These are phyloP conservation scores for Fagopyrum esculentum DNA, from an alignment of 148 eudicot genomes.

Conservation along the genomic window DNA sequence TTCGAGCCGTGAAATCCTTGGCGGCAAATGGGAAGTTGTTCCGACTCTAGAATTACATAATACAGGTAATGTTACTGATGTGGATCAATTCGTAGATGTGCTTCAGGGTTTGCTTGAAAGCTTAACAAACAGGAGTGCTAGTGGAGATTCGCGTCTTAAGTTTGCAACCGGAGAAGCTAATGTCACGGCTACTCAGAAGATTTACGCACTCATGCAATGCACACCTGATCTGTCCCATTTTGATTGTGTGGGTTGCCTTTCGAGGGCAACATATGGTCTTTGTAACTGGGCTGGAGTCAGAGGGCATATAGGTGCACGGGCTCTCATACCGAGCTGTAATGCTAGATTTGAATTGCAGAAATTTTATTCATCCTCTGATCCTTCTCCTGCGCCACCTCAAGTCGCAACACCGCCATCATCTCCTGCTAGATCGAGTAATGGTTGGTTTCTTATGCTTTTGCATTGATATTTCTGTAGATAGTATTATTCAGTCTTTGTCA, in stretches of 20 bases:
- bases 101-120: slow-evolving; percentile 1
- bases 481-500: too few relatives aligned
- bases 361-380: not conserved
- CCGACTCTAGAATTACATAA: too few relatives aligned
- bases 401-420: not conserved
- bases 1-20: too few relatives aligned
- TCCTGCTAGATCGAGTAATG: not conserved
- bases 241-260: slow-evolving; percentile 26
- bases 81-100: not conserved
- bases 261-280: not conserved
- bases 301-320: slow-evolving; percentile 2
- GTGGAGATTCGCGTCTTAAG: slow-evolving; percentile 21
- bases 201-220: slow-evolving; percentile 28
- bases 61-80: slow-evolving; percentile 1
- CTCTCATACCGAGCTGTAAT: not conserved
- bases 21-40: too few relatives aligned
- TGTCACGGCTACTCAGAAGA: not conserved
- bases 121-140: slow-evolving; percentile 11
- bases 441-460: not conserved
- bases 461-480: too few relatives aligned
- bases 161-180: slow-evolving; percentile 20
- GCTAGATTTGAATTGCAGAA: slow-evolving; percentile 4
- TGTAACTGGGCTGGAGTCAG: not conserved
- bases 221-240: slow-evolving; percentile 15
- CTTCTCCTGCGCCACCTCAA: not conserved